These are phyloP conservation scores for Zygotorulaspora danielsina DNA, from an alignment of 805 yeast species.

Conservation along the genomic window DNA sequence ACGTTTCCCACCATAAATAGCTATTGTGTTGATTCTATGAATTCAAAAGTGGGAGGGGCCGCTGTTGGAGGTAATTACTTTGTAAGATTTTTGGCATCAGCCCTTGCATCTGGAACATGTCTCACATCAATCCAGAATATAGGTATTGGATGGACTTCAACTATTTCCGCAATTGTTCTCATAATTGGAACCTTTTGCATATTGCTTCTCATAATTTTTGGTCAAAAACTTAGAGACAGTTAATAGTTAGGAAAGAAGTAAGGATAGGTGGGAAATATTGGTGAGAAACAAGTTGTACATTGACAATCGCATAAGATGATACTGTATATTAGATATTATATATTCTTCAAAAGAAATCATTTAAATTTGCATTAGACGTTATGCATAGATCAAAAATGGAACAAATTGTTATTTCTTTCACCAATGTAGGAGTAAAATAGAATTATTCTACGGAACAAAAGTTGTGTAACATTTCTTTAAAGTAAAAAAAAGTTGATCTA, in stretches of 20 bases:
- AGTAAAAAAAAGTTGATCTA: no score
- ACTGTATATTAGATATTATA: no score
- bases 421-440: no score
- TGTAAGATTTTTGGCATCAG: slow-evolving; percentile 47
- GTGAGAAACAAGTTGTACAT: no score
- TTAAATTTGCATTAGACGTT: no score
- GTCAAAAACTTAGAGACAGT: slow-evolving; percentile 37
- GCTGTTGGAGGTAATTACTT: slow-evolving; percentile 54
- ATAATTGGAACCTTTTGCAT: slow-evolving; percentile 38
- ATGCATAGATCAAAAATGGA: no score
- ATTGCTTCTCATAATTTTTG: slow-evolving; percentile 38
- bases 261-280: no score
- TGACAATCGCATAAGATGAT: no score
- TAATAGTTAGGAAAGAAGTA: not conserved
- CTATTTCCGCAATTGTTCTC: slow-evolving; percentile 44
- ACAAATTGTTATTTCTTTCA: no score
- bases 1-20: slow-evolving; percentile 52
- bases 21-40: slow-evolving; percentile 56
- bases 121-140: slow-evolving; percentile 43
- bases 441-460: no score
- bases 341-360: no score
- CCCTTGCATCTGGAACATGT: slow-evolving; percentile 48
- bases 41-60: slow-evolving; percentile 46
- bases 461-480: no score
- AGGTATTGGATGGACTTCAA: slow-evolving; percentile 56